A percentile compares a stretch with the other conserved stretches of the same genome.
phyloP scores from a whole-genome alignment of 2,329 filamentous ascomycete species.

The Amylocarpus encephaloides region DNA sequence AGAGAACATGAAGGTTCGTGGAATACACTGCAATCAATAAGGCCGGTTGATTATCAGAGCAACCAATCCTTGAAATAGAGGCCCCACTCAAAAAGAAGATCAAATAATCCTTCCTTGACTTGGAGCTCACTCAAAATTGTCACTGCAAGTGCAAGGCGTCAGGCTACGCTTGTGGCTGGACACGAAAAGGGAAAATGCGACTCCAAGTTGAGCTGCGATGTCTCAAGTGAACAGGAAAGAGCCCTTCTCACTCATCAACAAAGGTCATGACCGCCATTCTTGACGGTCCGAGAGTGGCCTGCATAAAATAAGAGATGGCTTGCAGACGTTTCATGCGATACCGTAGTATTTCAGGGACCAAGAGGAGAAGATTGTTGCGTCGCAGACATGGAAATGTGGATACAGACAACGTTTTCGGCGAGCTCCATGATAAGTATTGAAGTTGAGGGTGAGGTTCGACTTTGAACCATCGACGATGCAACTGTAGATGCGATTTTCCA shows the following conservation, averaged over 20 bases:
- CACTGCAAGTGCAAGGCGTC: background rate
- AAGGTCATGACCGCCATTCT: slow-evolving; percentile 1
- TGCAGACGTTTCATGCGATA: slow-evolving; percentile 2
- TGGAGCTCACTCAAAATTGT: background rate
- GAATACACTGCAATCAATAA: too few relatives aligned
- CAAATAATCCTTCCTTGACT: background rate
- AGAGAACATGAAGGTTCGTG: background rate
- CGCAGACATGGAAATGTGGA: background rate
- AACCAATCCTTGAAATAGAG: background rate
- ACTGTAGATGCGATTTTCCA: background rate
- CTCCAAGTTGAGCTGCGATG: background rate
- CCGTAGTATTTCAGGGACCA: background rate
- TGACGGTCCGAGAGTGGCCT: background rate
- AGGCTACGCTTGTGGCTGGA: slow-evolving; percentile 1
- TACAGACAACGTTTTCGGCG: background rate
- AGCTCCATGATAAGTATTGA: background rate
- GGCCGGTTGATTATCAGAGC: background rate
- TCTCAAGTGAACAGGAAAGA: background rate
- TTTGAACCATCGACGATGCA: background rate
- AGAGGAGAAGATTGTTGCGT: background rate
- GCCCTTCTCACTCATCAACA: background rate
- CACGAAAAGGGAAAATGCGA: background rate
- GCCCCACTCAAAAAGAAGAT: background rate
- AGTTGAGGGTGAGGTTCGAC: background rate
- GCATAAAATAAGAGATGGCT: slow-evolving; percentile 3